Base-by-base conservation (phyloP, 148 eudicot genomes). In the Rhododendron mucronatum region DNA sequence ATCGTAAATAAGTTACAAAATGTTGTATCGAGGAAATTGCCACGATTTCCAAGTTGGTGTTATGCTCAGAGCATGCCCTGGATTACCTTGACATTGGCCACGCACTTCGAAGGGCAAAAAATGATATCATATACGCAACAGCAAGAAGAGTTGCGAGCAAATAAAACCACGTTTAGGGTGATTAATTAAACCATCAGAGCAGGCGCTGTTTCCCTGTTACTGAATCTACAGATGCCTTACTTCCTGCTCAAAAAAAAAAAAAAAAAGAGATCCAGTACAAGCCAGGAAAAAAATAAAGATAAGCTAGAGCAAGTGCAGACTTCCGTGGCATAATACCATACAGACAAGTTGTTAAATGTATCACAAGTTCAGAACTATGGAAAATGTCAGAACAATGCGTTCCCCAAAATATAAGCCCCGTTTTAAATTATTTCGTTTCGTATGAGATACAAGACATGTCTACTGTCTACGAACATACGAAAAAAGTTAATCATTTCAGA, bases 181-280 rank as follows among this genome's bases (percentile, higher is more conserved):
- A 48, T 30, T 2, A 21, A 15, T 51, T 23, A 23, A n/a, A 84
- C 82, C 69, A 44, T 90, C 86, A 92, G 85, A 90, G 94, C 50
- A 92, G 87, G 50, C 91, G 90, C 65, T 85, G 83, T 83, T 89
- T 88, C 74, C 94, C 94, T 1, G 94, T 89, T 53, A 92, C 88
- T 83, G 94, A 90, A 88, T 92, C 94, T 59, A 92, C 86, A n/a
- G 87, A 84, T 5, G 90, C 85, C 80, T 88, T 90, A 55, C 76
- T 82, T 57, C 94, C 94, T 92, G 92, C 75, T 85, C 87, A 75
- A 61, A 41, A 45, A 21, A 12, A 65, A 2, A 53, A 71, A 14
- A 14, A 7, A 20, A 15, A 7, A 50, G 44, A 51, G 7, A 59
- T 75, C 35, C 79, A 63, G 69, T 57, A 59, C 39, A 26, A 10